These are phyloP conservation scores for Ophioceras dolichostomum DNA, from an alignment of 2,329 filamentous ascomycete genomes.

Conservation along the genomic window DNA sequence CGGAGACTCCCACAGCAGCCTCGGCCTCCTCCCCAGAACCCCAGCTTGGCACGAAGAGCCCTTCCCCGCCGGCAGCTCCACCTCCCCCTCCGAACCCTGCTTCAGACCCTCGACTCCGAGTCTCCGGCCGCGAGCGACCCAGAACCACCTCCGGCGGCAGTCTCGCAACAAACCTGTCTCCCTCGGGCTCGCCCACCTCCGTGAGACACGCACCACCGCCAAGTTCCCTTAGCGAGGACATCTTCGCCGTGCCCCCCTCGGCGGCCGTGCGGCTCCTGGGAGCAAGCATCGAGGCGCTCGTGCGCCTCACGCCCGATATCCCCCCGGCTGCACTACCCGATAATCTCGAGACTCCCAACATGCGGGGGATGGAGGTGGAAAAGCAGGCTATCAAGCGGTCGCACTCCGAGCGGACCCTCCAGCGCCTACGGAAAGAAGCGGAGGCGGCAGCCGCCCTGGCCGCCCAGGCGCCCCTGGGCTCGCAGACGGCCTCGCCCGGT, in stretches of 20 bases:
- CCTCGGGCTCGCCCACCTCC: too few relatives aligned
- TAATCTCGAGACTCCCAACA: constrained; percentile 45
- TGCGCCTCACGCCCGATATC: constrained; percentile 63
- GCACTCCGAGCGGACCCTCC: constrained; percentile 42
- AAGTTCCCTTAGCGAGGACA: constrained; percentile 40
- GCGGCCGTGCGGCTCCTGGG: constrained; percentile 73
- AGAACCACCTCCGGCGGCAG: too few relatives aligned
- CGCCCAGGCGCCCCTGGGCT: neutral
- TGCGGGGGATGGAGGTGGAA: constrained; percentile 50
- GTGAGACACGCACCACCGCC: too few relatives aligned
- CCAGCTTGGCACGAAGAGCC: too few relatives aligned
- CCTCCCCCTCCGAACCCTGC: constrained; percentile 7
- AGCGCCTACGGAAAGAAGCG: constrained; percentile 28
- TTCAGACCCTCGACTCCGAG: neutral
- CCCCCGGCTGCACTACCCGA: constrained; percentile 66
- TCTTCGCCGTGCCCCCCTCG: constrained; percentile 60
- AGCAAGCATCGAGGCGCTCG: constrained; percentile 56
- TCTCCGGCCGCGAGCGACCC: neutral
- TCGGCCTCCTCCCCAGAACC: too few relatives aligned
- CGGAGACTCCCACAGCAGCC: too few relatives aligned
- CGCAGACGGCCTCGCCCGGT: constrained; percentile 4
- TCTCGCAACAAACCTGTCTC: too few relatives aligned
- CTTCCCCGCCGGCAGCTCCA: constrained; percentile 1
- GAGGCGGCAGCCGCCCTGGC: constrained; percentile 13
- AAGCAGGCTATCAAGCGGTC: constrained; percentile 48